Conservation (phyloP, 306 rosid genomes). For the Adenanthera pavonina region DNA sequence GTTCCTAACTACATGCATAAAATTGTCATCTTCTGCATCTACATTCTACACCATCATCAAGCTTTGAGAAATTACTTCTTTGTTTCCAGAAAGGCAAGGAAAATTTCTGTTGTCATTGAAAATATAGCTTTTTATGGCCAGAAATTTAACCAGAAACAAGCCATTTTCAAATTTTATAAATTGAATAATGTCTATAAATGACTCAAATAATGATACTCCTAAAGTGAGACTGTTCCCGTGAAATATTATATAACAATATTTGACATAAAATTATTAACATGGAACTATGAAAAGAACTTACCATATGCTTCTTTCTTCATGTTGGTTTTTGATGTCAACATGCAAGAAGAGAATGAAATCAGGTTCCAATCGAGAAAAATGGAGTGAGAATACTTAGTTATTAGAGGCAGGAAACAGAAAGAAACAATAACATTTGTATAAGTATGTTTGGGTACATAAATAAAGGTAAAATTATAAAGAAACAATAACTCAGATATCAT, state of each 20-base stretch:
- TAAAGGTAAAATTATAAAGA: slow-evolving; percentile 11
- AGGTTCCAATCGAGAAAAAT: slow-evolving; percentile 55
- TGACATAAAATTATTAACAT: slow-evolving; percentile 27
- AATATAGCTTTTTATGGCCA: neutral
- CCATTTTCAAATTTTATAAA: neutral
- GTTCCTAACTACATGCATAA: neutral
- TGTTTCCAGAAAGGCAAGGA: neutral
- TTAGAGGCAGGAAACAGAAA: slow-evolving; percentile 11
- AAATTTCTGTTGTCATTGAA: slow-evolving; percentile 7
- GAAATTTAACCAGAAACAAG: neutral
- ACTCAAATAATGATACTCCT: neutral
- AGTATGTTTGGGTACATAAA: slow-evolving; percentile 1
- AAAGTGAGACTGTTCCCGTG: slow-evolving; percentile 13
- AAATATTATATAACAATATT: slow-evolving; percentile 30
- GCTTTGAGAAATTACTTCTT: neutral
- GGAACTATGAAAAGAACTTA: slow-evolving; percentile 54
- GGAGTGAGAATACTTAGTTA: slow-evolving; percentile 40
- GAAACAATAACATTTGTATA: neutral
- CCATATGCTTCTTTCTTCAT: slow-evolving; percentile 89
- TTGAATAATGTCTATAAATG: neutral
- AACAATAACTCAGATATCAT: slow-evolving; percentile 36
- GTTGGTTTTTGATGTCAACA: slow-evolving; percentile 47
- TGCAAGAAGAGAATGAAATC: slow-evolving; percentile 45
- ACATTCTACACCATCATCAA: slow-evolving; percentile 17
- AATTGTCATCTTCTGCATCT: neutral